phyloP scores from a whole-genome alignment of 1,284 basidiomycete genomes.

The Sparassis latifolia region DNA sequence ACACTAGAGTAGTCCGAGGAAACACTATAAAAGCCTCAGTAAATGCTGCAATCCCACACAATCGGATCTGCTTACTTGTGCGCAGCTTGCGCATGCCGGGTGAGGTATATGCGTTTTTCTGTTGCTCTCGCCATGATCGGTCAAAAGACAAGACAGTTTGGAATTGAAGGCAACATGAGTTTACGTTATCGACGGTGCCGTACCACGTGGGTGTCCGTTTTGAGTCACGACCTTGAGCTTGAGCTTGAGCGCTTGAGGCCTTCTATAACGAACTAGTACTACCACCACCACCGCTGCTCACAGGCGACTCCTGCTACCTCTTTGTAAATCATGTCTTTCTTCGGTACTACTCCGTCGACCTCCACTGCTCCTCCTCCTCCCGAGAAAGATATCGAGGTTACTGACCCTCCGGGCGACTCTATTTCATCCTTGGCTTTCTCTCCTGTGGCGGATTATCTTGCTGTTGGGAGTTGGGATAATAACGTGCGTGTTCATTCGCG shows the following conservation, averaged over 20 bases:
- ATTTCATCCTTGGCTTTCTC: slow-evolving; percentile 69
- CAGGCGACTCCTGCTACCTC: not conserved
- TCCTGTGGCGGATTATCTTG: slow-evolving; percentile 59
- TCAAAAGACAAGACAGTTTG: not conserved
- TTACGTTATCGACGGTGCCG: too few relatives aligned
- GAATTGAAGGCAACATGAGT: too few relatives aligned
- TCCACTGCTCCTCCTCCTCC: slow-evolving; percentile 24
- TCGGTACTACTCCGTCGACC: slow-evolving; percentile 23
- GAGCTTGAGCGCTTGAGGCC: not conserved
- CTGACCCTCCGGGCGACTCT: slow-evolving; percentile 67
- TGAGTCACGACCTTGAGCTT: not conserved
- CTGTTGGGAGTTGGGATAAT: slow-evolving; percentile 77
- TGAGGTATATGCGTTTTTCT: slow-evolving; percentile 25
- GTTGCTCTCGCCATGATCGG: slow-evolving; percentile 20
- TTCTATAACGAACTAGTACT: not conserved
- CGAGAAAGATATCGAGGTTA: slow-evolving; percentile 71
- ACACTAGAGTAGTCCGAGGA: slow-evolving; percentile 21
- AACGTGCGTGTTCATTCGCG: slow-evolving; percentile 42
- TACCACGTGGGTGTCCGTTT: not conserved
- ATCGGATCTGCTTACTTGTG: slow-evolving; percentile 21
- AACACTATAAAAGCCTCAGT: slow-evolving; percentile 13
- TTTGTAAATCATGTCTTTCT: slow-evolving; percentile 33
- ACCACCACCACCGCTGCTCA: not conserved
- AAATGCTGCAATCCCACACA: too few relatives aligned
- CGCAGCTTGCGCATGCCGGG: slow-evolving; percentile 26